Evolutionary conservation across 345 rosid genomes (phyloP).

Genomic region (Streptanthus diversifolius): DNA sequence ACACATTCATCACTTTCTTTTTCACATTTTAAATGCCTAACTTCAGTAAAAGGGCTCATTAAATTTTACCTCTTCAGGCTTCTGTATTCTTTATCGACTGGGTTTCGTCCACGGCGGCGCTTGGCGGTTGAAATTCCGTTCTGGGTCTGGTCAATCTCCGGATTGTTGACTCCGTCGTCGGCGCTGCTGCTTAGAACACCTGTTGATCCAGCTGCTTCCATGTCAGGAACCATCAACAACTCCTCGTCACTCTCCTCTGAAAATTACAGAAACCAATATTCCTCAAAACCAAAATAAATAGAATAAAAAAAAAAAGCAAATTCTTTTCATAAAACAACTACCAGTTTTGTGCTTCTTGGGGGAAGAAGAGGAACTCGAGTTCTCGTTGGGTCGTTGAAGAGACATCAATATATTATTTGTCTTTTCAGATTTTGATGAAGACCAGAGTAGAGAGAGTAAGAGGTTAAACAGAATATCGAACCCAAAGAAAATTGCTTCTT

Average conservation of each 20-base stretch:
- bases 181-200: conserved; percentile 20
- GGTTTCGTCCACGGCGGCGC: conserved; percentile 56
- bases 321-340: neutral
- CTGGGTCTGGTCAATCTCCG: conserved; percentile 22
- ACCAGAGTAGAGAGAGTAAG: conserved; percentile 2
- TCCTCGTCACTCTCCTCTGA: conserved; percentile 69
- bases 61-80: conserved; percentile 54
- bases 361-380: conserved; percentile 30
- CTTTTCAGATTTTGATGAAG: conserved; percentile 18
- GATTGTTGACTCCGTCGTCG: conserved; percentile 9
- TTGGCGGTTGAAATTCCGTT: conserved; percentile 23
- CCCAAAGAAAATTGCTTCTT: neutral
- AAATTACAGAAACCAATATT: neutral
- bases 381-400: conserved; percentile 34
- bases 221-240: conserved; percentile 62
- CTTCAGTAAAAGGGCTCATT: neutral
- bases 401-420: conserved; percentile 22
- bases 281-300: neutral
- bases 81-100: conserved; percentile 61
- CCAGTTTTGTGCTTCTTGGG: conserved; percentile 29
- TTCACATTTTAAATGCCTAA: neutral
- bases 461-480: conserved; percentile 16
- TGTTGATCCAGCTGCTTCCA: conserved; percentile 44
- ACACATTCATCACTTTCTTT: neutral
- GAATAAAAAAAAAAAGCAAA: neutral